Percentiles rank a stretch among this genome's conserved stretches.
phyloP scores from a whole-genome alignment of 768 basidiomycete genomes.

The Baorangia bicolor region DNA sequence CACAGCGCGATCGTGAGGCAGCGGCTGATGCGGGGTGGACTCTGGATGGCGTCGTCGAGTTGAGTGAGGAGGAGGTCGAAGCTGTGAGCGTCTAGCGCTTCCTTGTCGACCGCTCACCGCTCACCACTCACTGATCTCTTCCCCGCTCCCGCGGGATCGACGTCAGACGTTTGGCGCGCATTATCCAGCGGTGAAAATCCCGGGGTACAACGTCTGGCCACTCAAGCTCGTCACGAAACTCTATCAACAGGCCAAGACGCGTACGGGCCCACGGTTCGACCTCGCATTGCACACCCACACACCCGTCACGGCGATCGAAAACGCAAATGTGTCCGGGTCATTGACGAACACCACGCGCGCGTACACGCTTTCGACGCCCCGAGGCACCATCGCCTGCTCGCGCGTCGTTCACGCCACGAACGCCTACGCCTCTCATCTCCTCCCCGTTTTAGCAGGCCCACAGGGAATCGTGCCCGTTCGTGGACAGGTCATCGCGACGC shows the following conservation, averaged over 20 bases:
- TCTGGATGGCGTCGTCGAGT: conserved; percentile 44
- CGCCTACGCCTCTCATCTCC: conserved; percentile 72
- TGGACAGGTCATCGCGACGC: conserved; percentile 58
- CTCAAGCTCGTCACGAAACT: conserved; percentile 76
- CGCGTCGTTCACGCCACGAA: conserved; percentile 88
- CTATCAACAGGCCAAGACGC: conserved; percentile 43
- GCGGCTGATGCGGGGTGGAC: conserved; percentile 54
- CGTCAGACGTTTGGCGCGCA: conserved; percentile 35
- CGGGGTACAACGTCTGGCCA: conserved; percentile 73
- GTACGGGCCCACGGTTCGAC: conserved; percentile 31
- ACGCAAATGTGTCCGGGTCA: not conserved
- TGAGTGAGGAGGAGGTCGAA: conserved; percentile 46
- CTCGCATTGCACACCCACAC: conserved; percentile 72
- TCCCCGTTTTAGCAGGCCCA: conserved; percentile 62
- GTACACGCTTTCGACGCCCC: conserved; percentile 45
- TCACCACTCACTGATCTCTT: not conserved
- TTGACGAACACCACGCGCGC: not conserved
- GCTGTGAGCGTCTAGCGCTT: conserved; percentile 36
- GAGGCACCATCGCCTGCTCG: conserved; percentile 59
- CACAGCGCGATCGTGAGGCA: conserved; percentile 47
- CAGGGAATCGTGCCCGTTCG: conserved; percentile 66
- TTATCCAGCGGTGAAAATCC: conserved; percentile 51
- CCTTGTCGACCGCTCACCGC: too few relatives aligned
- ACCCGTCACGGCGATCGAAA: conserved; percentile 52
- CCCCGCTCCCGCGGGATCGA: too few relatives aligned